Percentiles rank a stretch among this genome's conserved stretches.
These are phyloP conservation scores for Eucalyptus pauciflora DNA, from an alignment of 345 rosid species.

Conservation along the genomic window DNA sequence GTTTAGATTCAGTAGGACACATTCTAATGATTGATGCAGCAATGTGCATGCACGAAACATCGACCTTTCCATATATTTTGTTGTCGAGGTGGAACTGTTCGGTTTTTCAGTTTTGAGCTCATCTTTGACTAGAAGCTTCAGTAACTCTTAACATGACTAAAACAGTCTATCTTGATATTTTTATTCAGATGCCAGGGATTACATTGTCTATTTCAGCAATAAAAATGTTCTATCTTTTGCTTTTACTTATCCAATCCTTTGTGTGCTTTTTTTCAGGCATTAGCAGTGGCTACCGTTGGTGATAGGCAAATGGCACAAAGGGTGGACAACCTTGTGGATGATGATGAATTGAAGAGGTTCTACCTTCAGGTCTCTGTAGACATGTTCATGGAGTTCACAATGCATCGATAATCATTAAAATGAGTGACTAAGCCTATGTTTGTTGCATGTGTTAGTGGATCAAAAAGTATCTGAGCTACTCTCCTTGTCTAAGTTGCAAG, in stretches of 20 bases:
- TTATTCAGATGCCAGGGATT: not conserved
- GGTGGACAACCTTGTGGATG: constrained; percentile 76
- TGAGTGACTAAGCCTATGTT: not conserved
- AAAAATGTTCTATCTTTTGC: not conserved
- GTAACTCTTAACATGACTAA: not conserved
- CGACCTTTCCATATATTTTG: not conserved
- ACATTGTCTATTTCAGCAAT: not conserved
- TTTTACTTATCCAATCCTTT: not conserved
- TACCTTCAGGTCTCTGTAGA: constrained; percentile 76
- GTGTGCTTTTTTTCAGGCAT: constrained; percentile 35
- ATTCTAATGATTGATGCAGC: not conserved
- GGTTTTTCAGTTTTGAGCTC: not conserved
- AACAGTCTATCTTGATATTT: not conserved
- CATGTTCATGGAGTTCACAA: not conserved
- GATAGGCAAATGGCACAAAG: constrained; percentile 96
- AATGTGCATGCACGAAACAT: not conserved
- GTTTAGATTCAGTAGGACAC: not conserved
- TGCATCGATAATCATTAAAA: not conserved
- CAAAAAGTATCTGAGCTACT: not conserved
- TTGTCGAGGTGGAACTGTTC: not conserved
- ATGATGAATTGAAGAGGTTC: constrained; percentile 86
- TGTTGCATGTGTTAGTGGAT: not conserved
- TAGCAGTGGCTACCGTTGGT: constrained; percentile 97
- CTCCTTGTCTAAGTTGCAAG: not conserved
- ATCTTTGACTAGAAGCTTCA: not conserved